phyloP scores from a whole-genome alignment of 768 basidiomycete species.

The Mrakia blollopis region DNA sequence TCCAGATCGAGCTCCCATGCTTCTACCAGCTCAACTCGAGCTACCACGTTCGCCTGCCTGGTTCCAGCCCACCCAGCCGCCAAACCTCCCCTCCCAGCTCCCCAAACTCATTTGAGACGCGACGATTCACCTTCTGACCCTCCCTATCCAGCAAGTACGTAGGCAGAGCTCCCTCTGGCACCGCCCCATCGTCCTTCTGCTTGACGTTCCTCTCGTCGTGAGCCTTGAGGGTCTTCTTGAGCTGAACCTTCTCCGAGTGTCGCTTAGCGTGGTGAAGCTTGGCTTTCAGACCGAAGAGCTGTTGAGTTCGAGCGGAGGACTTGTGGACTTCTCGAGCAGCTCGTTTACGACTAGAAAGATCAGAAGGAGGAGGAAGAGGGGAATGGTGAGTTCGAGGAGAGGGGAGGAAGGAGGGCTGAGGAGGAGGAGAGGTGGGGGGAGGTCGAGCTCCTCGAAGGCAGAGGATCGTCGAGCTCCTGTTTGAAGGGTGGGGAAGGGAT shows the following conservation, averaged over 20 bases:
- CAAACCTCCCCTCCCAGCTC: not conserved
- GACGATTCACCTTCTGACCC: conserved; percentile 62
- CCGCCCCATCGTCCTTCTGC: conserved; percentile 69
- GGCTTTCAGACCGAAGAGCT: conserved; percentile 92
- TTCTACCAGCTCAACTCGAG: not conserved
- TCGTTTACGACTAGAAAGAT: conserved; percentile 45
- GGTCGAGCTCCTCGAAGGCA: not conserved
- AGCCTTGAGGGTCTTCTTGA: conserved; percentile 99
- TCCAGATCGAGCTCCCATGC: not conserved
- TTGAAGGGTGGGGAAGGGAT: not conserved
- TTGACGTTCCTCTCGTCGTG: conserved; percentile 99
- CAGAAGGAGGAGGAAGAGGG: not conserved
- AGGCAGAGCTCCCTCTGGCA: conserved; percentile 86
- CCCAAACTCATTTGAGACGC: too few relatives aligned
- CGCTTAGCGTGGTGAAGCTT: conserved; percentile 96
- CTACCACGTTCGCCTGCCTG: not conserved
- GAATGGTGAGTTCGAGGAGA: not conserved
- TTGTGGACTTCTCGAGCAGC: conserved; percentile 48
- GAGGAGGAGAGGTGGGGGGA: not conserved
- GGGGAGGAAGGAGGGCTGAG: not conserved
- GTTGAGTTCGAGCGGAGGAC: conserved; percentile 79
- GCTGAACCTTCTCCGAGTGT: conserved; percentile 94
- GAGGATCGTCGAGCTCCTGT: too few relatives aligned
- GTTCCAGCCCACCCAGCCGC: not conserved
- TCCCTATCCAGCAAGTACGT: conserved; percentile 95